Evolutionary conservation across 1,139 yeast species (phyloP).

Genomic region (Saccharomycopsis hybrid): DNA sequence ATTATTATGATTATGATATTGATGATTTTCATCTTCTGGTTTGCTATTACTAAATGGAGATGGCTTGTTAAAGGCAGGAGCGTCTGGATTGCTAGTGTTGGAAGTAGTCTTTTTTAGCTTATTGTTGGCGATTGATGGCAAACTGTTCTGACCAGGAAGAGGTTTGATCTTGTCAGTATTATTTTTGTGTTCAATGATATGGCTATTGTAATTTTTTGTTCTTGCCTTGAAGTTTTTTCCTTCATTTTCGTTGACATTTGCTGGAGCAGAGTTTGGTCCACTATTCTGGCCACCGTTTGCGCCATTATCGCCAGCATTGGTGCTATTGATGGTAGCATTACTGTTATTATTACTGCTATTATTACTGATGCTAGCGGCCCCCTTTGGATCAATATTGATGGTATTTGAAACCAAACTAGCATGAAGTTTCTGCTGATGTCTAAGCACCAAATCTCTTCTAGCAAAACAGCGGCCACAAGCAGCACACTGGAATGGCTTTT

Average conservation of each 20-base stretch:
- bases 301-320: conserved; percentile 8
- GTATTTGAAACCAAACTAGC: conserved; percentile 42
- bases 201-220: conserved; percentile 21
- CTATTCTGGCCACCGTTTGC: conserved; percentile 6
- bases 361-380: neutral
- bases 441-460: conserved; percentile 77
- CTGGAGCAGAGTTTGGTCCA: neutral
- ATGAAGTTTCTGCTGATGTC: conserved; percentile 94
- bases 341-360: neutral
- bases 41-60: neutral
- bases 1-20: neutral
- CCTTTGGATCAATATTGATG: neutral
- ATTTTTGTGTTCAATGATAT: conserved; percentile 21
- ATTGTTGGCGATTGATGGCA: conserved; percentile 3
- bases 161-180: conserved; percentile 21
- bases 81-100: neutral
- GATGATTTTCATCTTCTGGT: neutral
- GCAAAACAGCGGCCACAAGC: conserved; percentile 96
- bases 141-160: conserved; percentile 15
- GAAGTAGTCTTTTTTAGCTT: neutral
- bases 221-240: conserved; percentile 11
- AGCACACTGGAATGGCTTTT: conserved; percentile 94
- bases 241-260: conserved; percentile 21
- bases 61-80: conserved; percentile 1
- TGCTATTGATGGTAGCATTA: neutral